Conservation (phyloP, 2,329 filamentous ascomycete genomes). For the Calonectria crousiana region DNA sequence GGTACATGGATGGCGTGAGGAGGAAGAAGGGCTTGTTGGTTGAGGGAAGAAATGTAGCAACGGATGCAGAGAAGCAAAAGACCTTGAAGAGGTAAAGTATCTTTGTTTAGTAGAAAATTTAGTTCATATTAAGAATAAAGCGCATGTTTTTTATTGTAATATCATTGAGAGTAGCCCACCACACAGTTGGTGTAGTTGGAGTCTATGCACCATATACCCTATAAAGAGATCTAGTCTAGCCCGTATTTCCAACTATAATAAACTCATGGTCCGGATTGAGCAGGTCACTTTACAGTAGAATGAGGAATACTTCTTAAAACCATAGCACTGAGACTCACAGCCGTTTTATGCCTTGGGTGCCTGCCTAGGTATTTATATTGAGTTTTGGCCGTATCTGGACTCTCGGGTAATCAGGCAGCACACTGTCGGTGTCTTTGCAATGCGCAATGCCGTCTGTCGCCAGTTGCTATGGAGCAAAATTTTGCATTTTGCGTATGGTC, state of each 20-base stretch:
- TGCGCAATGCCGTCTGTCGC: not conserved
- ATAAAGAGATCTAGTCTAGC: too few relatives aligned
- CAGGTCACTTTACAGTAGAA: too few relatives aligned
- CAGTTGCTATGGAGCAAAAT: not conserved
- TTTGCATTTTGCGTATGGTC: not conserved
- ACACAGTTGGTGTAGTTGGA: not conserved
- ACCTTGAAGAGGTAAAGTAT: constrained; percentile 68
- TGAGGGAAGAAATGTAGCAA: constrained; percentile 79
- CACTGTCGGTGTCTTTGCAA: not conserved
- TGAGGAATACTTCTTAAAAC: too few relatives aligned
- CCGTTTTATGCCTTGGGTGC: too few relatives aligned
- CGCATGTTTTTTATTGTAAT: constrained; percentile 1
- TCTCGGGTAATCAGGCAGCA: not conserved
- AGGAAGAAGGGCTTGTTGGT: constrained; percentile 90
- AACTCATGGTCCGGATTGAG: too few relatives aligned
- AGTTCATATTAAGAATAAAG: constrained; percentile 18
- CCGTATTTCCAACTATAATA: too few relatives aligned
- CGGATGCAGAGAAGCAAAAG: constrained; percentile 93
- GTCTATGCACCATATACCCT: too few relatives aligned
- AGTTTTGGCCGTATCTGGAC: too few relatives aligned
- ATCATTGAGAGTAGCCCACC: not conserved
- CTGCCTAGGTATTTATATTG: too few relatives aligned
- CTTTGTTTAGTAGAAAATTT: not conserved
- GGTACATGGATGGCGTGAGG: constrained; percentile 93
- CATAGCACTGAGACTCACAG: too few relatives aligned